Base-by-base conservation (phyloP, 345 rosid species). In the Nasturtium officinale region DNA sequence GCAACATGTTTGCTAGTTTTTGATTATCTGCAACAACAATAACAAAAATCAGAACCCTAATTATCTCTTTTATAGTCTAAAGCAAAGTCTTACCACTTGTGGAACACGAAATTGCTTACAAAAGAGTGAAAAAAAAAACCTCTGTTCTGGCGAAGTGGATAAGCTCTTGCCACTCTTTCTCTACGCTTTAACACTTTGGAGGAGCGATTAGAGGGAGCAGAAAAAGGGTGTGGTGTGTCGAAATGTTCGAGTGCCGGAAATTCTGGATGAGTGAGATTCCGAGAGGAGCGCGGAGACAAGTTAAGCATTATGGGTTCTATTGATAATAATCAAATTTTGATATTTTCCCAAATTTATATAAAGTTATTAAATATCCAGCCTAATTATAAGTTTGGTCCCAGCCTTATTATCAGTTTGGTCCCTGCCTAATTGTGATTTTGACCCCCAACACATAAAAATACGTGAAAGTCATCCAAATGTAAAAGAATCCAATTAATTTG, bases 1-100 rank as follows among this genome's bases (percentile, higher is more conserved):
- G 89, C 73, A 90, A 78, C 95, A 88, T 85, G 61, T 4, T 74
- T 30, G 56, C 23, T 69, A 33, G 4, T 69, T 43, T 57, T 45
- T 8, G 0, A 40, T 46, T 18, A 25, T 58, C 55, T 47, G 67
- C 50, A 59, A 43, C 42, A 70, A 57, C 21, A 53, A 23, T 13
- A 16, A 40, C 20, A 52, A 26, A 37, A 37, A 37, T 3, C 9
- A 47, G 48, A 63, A 10, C 28, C 54, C 38, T 18, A 18, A 35
- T 11, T 59, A 0, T 20, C 8, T 20, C 3, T 29, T 17, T 37
- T 59, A 30, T 16, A 30, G 62, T 48, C 40, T 61, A 18, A 38
- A 54, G 51, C 52, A 18, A 9, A 43, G 54, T 43, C 43, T 11
- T 9, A 32, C 17, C 5, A 17, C 63, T 68, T 55, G 72, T 40